Percentiles rank a stretch among this genome's conserved stretches.
Evolutionary conservation across 2,329 filamentous ascomycete genomes (phyloP).

Genomic region (Sporothrix globosa): DNA sequence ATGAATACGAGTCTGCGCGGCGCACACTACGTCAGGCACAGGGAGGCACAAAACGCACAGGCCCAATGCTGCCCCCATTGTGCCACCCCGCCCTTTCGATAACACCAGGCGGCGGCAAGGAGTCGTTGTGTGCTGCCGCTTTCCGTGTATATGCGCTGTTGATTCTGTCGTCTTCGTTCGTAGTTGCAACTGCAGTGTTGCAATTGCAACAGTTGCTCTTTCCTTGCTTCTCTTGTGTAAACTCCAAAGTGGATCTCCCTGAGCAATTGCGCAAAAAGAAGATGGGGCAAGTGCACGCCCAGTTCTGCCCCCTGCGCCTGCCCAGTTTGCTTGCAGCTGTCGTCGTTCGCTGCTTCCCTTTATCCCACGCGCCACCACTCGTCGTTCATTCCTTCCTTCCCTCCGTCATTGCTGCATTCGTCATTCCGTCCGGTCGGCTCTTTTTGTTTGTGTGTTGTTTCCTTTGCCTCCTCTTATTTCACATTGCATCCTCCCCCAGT

Average conservation of each 20-base stretch:
- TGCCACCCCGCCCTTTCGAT: conserved; percentile 4
- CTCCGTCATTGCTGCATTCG: conserved; percentile 1
- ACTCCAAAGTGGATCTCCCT: neutral
- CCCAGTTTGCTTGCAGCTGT: neutral
- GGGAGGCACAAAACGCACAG: neutral
- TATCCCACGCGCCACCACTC: conserved; percentile 11
- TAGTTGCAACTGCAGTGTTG: neutral
- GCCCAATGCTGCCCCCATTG: neutral
- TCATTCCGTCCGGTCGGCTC: conserved; percentile 5
- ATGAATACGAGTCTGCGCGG: too few species aligned
- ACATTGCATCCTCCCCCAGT: neutral
- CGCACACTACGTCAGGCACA: neutral
- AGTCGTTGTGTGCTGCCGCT: conserved; percentile 1
- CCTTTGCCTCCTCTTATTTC: neutral
- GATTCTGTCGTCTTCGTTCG: neutral
- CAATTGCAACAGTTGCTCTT: neutral
- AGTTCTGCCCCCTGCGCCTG: conserved; percentile 14
- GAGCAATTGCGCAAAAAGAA: conserved; percentile 13
- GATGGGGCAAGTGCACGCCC: conserved; percentile 4
- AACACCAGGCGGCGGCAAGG: neutral
- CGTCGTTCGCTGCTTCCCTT: conserved; percentile 18
- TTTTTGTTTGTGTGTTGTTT: neutral
- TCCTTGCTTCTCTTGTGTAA: conserved; percentile 8
- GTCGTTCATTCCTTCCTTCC: conserved; percentile 4
- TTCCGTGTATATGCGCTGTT: neutral